Evolutionary conservation across 208 protist genomes (phyloP).

Genomic region (Crithidia sp.): DNA sequence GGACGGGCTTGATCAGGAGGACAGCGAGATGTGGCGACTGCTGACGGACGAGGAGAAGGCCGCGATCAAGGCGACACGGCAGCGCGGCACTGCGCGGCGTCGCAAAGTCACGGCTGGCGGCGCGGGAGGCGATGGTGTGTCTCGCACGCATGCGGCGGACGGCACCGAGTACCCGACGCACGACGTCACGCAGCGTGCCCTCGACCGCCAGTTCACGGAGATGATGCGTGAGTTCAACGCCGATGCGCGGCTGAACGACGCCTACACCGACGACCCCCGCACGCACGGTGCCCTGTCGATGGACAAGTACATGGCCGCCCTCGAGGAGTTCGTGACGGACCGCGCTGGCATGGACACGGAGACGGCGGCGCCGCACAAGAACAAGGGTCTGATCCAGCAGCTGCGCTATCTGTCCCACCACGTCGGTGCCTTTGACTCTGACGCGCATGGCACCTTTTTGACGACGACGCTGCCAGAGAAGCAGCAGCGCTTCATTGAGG

Average conservation of each 20-base stretch:
- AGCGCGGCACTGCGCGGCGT: constrained; percentile 41
- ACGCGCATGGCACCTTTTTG: constrained; percentile 59
- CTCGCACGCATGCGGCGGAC: constrained; percentile 33
- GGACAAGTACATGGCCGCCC: constrained; percentile 75
- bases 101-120: constrained; percentile 2
- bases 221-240: constrained; percentile 82
- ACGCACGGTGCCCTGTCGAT: constrained; percentile 75
- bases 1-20: constrained; percentile 31
- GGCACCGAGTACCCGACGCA: constrained; percentile 53
- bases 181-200: constrained; percentile 54
- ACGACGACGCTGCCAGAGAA: constrained; percentile 77
- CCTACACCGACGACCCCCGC: constrained; percentile 77
- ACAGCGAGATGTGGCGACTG: constrained; percentile 43
- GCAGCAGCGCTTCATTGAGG: constrained; percentile 70
- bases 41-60: constrained; percentile 57
- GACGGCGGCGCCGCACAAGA: constrained; percentile 71
- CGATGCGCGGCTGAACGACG: constrained; percentile 71
- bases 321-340: constrained; percentile 84
- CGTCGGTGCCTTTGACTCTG: constrained; percentile 64
- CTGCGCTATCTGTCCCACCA: constrained; percentile 62
- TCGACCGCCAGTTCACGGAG: constrained; percentile 73
- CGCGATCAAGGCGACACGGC: constrained; percentile 42
- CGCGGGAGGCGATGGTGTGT: constrained; percentile 4
- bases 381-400: constrained; percentile 86
- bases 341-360: constrained; percentile 70